Percentiles rank a stretch among this genome's conserved stretches.
phyloP scores from a whole-genome alignment of 2,329 filamentous ascomycete species.

The Ambrosiella cleistominuta region DNA sequence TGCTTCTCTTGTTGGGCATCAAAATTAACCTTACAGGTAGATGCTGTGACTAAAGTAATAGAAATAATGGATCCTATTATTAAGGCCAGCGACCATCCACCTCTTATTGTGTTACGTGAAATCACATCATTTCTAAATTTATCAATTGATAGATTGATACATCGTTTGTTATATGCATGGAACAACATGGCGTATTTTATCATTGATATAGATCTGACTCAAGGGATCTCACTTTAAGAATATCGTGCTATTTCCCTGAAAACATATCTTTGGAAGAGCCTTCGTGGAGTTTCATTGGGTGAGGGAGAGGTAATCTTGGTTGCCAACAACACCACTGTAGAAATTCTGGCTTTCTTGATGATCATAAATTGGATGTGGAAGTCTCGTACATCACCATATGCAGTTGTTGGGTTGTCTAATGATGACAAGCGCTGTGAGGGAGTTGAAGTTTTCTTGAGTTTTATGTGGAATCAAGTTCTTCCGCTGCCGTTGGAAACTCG shows the following conservation, averaged over 20 bases:
- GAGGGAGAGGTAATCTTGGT: background rate
- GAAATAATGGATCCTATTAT: too few relatives aligned
- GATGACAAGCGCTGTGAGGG: background rate
- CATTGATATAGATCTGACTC: conserved; percentile 3
- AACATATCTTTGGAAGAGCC: conserved; percentile 3
- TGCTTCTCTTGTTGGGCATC: too few relatives aligned
- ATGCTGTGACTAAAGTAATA: too few relatives aligned
- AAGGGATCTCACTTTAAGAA: conserved; percentile 1
- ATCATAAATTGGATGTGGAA: conserved; percentile 6
- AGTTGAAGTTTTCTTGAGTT: conserved; percentile 6
- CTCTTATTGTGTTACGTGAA: background rate
- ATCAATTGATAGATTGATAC: background rate
- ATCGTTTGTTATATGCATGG: background rate
- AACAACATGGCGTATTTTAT: conserved; percentile 3
- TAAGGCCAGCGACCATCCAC: background rate
- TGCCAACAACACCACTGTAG: background rate
- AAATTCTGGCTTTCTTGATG: conserved; percentile 3
- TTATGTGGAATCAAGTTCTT: conserved; percentile 9
- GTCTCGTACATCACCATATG: background rate
- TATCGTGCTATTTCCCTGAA: conserved; percentile 2
- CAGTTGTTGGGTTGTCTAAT: background rate
- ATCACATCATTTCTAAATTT: background rate
- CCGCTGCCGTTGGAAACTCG: background rate
- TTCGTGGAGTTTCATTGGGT: background rate
- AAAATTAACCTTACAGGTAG: too few relatives aligned